Conservation (phyloP, 2,329 filamentous ascomycete genomes). For the Blastomyces emzantsi region DNA sequence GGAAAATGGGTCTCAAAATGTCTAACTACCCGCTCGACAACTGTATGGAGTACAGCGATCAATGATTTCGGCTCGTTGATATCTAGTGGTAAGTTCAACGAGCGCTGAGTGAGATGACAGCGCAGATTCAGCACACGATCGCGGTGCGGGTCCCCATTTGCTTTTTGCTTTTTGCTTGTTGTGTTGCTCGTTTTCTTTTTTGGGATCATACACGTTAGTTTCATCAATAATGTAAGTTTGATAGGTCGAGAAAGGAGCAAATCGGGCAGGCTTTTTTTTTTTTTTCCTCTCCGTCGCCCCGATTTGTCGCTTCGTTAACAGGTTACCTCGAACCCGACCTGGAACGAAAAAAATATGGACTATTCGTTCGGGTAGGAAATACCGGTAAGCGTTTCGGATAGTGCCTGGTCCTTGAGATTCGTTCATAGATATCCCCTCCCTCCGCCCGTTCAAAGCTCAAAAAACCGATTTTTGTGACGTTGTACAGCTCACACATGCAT, state of each 20-base stretch:
- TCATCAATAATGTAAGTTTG: not conserved
- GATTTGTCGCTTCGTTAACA: not conserved
- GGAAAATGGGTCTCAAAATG: not conserved
- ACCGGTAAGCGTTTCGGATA: not conserved
- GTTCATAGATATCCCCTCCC: not conserved
- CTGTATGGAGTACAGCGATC: not conserved
- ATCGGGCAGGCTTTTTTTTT: not conserved
- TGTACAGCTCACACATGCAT: constrained; percentile 2
- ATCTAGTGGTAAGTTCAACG: too few relatives aligned
- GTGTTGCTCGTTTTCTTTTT: too few relatives aligned
- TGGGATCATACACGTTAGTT: too few relatives aligned
- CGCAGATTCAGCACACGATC: too few relatives aligned
- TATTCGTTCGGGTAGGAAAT: not conserved
- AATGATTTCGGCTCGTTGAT: too few relatives aligned
- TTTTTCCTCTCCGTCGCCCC: not conserved
- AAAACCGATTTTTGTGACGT: not conserved
- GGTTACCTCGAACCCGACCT: too few relatives aligned
- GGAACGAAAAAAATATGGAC: not conserved
- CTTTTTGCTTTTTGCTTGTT: not conserved
- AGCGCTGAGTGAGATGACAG: too few relatives aligned
- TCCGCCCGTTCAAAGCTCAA: not conserved
- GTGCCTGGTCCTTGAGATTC: too few relatives aligned
- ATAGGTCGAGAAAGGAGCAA: not conserved
- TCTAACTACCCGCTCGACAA: too few relatives aligned
- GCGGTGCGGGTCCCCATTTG: too few relatives aligned